Evolutionary conservation across 2,329 filamentous ascomycete species (phyloP).

Genomic region (Juglanconis juglandina): DNA sequence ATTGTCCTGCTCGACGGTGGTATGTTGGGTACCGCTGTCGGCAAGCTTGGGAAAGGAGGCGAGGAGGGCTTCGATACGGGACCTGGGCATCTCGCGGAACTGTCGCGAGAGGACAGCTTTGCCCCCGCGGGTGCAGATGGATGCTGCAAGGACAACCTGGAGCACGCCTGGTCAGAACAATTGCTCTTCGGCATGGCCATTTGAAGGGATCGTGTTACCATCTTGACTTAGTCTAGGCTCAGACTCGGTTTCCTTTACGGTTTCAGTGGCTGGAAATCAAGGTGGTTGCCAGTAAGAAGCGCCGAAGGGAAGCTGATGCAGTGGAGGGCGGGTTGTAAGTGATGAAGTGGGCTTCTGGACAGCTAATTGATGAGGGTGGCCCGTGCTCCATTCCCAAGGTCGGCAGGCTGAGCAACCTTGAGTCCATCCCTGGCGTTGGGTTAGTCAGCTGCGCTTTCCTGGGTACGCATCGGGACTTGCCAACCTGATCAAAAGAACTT

Average conservation of each 20-base stretch:
- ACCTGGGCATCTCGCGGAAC: slow-evolving; percentile 96
- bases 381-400: neutral
- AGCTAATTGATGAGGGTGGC: neutral
- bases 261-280: slow-evolving; percentile 4
- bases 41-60: slow-evolving; percentile 97
- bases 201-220: slow-evolving; percentile 31
- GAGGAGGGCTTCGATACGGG: slow-evolving; percentile 91
- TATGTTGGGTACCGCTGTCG: slow-evolving; percentile 94
- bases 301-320: neutral
- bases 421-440: neutral
- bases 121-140: slow-evolving; percentile 96
- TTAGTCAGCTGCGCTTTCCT: neutral
- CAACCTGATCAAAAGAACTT: neutral
- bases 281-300: neutral
- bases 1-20: slow-evolving; percentile 97
- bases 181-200: neutral
- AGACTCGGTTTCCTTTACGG: neutral
- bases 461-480: too few species aligned
- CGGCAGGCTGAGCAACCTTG: too few species aligned
- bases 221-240: slow-evolving; percentile 27
- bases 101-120: slow-evolving; percentile 97
- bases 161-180: slow-evolving; percentile 11
- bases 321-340: slow-evolving; percentile 13
- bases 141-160: slow-evolving; percentile 96
- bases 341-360: neutral